Evolutionary conservation across 2,329 filamentous ascomycete species (phyloP).

Genomic region (Fusarium nelsonii): DNA sequence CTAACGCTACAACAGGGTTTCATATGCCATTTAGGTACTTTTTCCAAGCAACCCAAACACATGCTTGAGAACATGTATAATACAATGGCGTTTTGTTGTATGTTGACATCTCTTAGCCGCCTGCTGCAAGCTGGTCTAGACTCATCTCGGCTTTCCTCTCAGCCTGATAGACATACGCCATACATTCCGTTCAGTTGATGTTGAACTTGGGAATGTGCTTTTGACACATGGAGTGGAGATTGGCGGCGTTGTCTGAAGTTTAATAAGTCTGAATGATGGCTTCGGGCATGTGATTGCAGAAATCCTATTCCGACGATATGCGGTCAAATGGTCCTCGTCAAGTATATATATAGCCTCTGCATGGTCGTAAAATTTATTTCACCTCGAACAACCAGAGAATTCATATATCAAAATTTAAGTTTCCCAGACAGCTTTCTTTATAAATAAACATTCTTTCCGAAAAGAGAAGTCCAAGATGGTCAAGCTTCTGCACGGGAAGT

Average conservation of each 20-base stretch:
- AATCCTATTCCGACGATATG: background rate
- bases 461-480: background rate
- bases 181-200: background rate
- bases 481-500: conserved; percentile 1
- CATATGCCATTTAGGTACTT: background rate
- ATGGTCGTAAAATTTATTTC: background rate
- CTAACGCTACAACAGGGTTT: background rate
- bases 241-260: background rate
- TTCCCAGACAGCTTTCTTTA: background rate
- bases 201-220: background rate
- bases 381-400: background rate
- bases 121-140: background rate
- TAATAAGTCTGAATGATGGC: background rate
- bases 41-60: background rate
- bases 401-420: background rate
- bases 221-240: background rate
- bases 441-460: background rate
- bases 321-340: background rate
- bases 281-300: background rate
- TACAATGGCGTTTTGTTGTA: background rate
- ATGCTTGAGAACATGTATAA: background rate
- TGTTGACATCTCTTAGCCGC: background rate
- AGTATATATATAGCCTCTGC: background rate
- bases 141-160: background rate
- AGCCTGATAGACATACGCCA: background rate